Evolutionary conservation across 1,284 basidiomycete species (phyloP), one percentile per base, ranked within the genome.

Genomic region (Crucibulum cyathiforme): DNA sequence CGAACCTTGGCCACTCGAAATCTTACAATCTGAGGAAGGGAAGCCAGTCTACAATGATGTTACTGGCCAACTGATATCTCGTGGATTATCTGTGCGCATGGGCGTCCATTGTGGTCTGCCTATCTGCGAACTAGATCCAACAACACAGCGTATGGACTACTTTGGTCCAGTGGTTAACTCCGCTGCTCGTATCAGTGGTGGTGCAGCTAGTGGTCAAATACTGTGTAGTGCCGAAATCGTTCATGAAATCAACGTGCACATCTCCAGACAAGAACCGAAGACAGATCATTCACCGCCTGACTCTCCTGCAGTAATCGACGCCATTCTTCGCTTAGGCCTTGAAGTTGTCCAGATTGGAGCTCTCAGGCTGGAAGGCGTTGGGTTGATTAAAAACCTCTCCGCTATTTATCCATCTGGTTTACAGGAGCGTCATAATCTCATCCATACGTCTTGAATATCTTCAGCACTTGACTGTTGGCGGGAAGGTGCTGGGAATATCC

Each of bases 111-210:
- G 93, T 75, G 98, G 98, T 37, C 77, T 78, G 34, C 98, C 98
- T 0, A 86, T 95, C 48, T 98, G 96, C 73, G 96, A 98, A 72
- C 86, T 88, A 9, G 98, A 99, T 77, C 93, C 95, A 1, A 93
- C 98, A 73, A 99, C 96, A 6, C 82, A 90, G 62, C 91, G 98
- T 34, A 99, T 99, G 98, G 97, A 99, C 77, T 98, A 98, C 78
- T 94, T 96, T 69, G 95, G 95, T 1, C 90, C 94, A 1, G 93
- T 96, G 87, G 94, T 96, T 65, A 98, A 98, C 75, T 91, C 96
- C 46, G 85, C 97, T 0, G 89, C 97, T 2, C 86, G 98, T 57
- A 94, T 99, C 71, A 88, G 85, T 63, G 89, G 91, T 39, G 87
- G 83, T 58, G 96, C 98, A 1, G 89, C 90, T 35, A 98, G 98